A percentile compares a stretch with the other conserved stretches of the same genome.
Conservation (phyloP, 495 filamentous ascomycete species). For the Podospora comata region DNA sequence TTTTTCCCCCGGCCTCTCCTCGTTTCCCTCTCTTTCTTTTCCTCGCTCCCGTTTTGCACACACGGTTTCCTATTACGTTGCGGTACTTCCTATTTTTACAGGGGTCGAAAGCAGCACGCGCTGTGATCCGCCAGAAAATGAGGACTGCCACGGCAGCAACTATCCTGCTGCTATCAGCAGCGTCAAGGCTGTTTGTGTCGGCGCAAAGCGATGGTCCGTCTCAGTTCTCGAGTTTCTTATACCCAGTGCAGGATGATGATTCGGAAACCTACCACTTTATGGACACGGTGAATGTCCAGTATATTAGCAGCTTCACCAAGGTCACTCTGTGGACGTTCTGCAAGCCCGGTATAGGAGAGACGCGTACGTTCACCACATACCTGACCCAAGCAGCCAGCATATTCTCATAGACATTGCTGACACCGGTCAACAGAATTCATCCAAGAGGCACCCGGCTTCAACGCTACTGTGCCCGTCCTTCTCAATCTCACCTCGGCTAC, state of each 20-base stretch:
- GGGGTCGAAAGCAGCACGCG: not conserved
- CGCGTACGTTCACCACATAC: not conserved
- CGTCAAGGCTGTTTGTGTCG: not conserved
- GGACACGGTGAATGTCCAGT: constrained; percentile 18
- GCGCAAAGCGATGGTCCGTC: not conserved
- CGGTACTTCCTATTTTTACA: not conserved
- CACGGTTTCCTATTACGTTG: not conserved
- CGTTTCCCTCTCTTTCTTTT: not conserved
- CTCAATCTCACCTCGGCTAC: constrained; percentile 15
- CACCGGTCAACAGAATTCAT: not conserved
- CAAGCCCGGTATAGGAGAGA: constrained; percentile 1
- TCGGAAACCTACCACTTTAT: constrained; percentile 8
- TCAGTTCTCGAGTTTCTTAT: not conserved
- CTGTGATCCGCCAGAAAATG: not conserved
- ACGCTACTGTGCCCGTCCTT: constrained; percentile 3
- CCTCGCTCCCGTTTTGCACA: not conserved
- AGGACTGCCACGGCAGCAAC: not conserved
- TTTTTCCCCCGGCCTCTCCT: not conserved
- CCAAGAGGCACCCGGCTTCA: constrained; percentile 11
- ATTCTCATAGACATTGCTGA: not conserved
- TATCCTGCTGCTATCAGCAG: not conserved
- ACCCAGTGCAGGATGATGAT: not conserved
- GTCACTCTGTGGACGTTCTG: constrained; percentile 12
- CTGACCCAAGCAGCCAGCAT: not conserved
- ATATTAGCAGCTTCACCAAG: not conserved